These are phyloP conservation scores for Brassica incana DNA, from an alignment of 345 rosid genomes.

Conservation along the genomic window DNA sequence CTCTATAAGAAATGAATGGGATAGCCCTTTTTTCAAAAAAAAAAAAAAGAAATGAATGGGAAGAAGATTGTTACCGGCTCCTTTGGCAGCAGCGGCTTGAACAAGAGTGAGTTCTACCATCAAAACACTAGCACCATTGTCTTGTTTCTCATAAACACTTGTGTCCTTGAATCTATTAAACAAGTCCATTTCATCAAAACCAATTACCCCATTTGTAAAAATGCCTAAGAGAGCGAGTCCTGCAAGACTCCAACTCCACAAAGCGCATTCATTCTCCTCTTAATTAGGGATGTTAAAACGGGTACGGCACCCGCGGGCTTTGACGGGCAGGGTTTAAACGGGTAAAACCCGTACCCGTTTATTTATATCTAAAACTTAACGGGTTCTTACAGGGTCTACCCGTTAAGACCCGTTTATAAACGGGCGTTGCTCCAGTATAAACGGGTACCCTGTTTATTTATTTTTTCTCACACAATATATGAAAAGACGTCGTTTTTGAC, in stretches of 20 bases:
- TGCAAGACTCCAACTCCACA: conserved; percentile 29
- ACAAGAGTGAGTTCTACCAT: conserved; percentile 77
- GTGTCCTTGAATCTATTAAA: conserved; percentile 1
- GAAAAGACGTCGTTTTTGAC: too few species aligned
- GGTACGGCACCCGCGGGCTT: too few species aligned
- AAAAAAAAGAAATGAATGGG: not conserved
- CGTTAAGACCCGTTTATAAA: too few species aligned
- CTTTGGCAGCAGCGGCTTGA: conserved; percentile 57
- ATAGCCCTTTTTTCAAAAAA: too few species aligned
- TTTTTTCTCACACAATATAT: too few species aligned
- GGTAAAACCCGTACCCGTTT: too few species aligned
- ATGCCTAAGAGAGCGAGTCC: conserved; percentile 25
- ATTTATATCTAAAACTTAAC: too few species aligned
- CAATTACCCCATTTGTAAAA: conserved; percentile 10
- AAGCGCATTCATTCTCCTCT: conserved; percentile 18
- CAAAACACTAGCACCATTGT: conserved; percentile 2
- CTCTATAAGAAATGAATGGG: not conserved
- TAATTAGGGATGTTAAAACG: too few species aligned
- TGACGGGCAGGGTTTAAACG: too few species aligned
- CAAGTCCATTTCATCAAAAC: conserved; percentile 14
- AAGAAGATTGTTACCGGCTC: conserved; percentile 57
- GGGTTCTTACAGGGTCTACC: too few species aligned
- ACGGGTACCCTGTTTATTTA: too few species aligned
- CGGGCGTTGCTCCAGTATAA: too few species aligned
- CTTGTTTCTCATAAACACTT: not conserved